These are phyloP conservation scores for Aspergillus diversus DNA, from an alignment of 495 filamentous ascomycete genomes.

Conservation along the genomic window DNA sequence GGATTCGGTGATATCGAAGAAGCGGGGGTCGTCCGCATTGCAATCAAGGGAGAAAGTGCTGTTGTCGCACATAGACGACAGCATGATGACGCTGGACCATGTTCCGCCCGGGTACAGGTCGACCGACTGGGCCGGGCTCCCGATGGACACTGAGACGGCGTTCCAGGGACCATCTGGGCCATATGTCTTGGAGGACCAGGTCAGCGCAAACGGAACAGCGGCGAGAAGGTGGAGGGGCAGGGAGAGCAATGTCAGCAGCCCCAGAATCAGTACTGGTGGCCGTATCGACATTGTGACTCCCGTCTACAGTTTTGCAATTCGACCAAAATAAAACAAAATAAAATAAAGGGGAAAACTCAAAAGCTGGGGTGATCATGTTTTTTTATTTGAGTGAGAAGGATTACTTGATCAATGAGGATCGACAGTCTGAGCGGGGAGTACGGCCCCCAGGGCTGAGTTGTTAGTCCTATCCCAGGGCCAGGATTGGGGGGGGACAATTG, in stretches of 20 bases:
- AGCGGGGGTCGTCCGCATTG: not conserved
- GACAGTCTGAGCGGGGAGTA: not conserved
- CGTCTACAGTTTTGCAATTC: not conserved
- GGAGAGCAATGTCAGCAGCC: not conserved
- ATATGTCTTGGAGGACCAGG: slow-evolving; percentile 14
- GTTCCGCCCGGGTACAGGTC: slow-evolving; percentile 6
- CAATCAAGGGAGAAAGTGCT: slow-evolving; percentile 1
- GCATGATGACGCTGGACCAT: slow-evolving; percentile 14
- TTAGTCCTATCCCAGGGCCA: no score
- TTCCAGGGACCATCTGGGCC: slow-evolving; percentile 16
- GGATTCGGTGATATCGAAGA: slow-evolving; percentile 5
- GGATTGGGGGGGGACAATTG: no score
- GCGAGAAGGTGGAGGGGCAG: not conserved
- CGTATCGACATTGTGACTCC: not conserved
- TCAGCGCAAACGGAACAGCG: not conserved
- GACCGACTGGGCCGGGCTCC: not conserved
- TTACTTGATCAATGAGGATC: not conserved
- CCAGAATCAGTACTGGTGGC: not conserved
- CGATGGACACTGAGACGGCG: slow-evolving; percentile 9
- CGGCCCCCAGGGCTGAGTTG: no score
- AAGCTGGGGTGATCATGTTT: not conserved
- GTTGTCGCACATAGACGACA: slow-evolving; percentile 9
- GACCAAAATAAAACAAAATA: no score
- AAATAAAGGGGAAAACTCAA: not conserved
- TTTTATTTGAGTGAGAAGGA: not conserved